Evolutionary conservation across 1,284 basidiomycete species (phyloP).

Genomic region (Cryptococcus maquisensis): DNA sequence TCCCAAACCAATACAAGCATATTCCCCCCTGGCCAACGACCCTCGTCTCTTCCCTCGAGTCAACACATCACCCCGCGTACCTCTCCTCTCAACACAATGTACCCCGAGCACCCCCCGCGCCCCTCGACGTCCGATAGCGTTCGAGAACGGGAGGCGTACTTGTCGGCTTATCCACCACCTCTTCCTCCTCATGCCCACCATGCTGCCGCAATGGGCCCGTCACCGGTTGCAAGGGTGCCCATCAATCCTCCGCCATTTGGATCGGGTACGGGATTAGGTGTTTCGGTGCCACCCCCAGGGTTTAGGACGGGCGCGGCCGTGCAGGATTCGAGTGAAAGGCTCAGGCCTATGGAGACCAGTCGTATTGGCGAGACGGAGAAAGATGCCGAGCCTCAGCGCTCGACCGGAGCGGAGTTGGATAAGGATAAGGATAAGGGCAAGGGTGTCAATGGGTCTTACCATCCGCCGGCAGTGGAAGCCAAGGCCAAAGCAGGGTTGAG

Average conservation of each 20-base stretch:
- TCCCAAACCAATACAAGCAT: neutral
- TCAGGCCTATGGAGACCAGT: neutral
- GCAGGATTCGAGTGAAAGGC: neutral
- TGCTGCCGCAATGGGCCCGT: neutral
- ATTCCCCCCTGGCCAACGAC: neutral
- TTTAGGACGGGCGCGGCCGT: neutral
- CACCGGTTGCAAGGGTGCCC: neutral
- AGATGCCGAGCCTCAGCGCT: neutral
- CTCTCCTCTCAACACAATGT: neutral
- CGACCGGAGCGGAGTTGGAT: neutral
- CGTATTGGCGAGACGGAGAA: neutral
- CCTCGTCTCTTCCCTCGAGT: neutral
- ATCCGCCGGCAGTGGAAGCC: neutral
- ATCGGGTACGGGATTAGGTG: neutral
- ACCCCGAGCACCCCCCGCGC: neutral
- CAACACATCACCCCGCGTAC: neutral
- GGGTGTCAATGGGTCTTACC: neutral
- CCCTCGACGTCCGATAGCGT: neutral
- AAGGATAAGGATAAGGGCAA: neutral
- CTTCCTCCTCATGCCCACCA: neutral
- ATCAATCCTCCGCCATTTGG: neutral
- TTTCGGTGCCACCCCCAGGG: neutral
- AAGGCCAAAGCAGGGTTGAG: constrained; percentile 1
- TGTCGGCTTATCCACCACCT: neutral
- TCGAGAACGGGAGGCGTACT: neutral